Evolutionary conservation across 1,139 yeast genomes (phyloP), one percentile per base, ranked within the genome.

Genomic region (Suhomyces terraborum): DNA sequence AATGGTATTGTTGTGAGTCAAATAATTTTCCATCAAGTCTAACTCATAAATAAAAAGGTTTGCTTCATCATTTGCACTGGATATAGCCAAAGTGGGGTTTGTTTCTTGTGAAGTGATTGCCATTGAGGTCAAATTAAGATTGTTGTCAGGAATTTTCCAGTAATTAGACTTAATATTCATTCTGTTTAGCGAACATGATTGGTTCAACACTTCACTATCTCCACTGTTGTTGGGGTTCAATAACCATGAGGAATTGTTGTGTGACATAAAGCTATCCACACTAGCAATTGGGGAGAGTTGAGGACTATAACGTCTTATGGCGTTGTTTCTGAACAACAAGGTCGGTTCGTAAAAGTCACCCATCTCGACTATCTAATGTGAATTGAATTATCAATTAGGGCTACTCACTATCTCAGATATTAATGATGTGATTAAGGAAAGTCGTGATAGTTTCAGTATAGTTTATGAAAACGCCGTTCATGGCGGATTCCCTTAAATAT

Each of bases 1-100:
- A 34, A 87, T 81, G 1, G 94, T 85, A 53, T 83, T 85, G 51
- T 84, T 82, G 62, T 86, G 95, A 14, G 86, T 80, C 42, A 86
- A 66, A 32, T 72, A 67, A 41, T 68, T 67, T 16, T 67, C 62
- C 3, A 57, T 54, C 10, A 66, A 47, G 46, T 75, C 75, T 42
- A 84, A 64, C 41, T 79, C 84, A 57, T 84, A 87, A 24, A 87
- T 74, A 52, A 75, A 84, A 43, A 87, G 66, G 52, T 86, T 87
- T 41, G 77, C 65, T 14, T 70, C 75, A 5, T 55, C 41, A 32
- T 72, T 65, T 1, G 84, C 88, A 47, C 83, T 77, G 2, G 89
- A 78, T 6, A 87, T 74, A 1, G 95, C 94, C 35, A 87, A 61
- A 9, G 62, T 54, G 0, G 72, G 66, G 4, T 37, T 41, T 8